Conservation (phyloP, 257 asterid species). For the Solanum dulcamara region DNA sequence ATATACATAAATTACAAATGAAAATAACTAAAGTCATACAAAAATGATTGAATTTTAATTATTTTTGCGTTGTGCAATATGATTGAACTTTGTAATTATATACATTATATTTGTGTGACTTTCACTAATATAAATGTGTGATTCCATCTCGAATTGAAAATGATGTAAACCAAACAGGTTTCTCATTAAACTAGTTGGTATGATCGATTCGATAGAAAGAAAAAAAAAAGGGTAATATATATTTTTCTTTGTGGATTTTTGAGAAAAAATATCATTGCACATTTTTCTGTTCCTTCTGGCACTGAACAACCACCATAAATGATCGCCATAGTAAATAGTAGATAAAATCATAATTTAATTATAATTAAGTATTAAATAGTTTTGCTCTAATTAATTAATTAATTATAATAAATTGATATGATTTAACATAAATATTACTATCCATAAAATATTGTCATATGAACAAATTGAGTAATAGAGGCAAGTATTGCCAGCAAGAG, state of each 20-base stretch:
- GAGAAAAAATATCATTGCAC: no score
- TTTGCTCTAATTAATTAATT: background rate
- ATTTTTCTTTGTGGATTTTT: no score
- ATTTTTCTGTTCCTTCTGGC: background rate
- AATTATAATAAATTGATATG: background rate
- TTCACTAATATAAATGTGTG: no score
- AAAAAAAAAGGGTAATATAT: background rate
- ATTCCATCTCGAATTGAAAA: background rate
- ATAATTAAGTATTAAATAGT: background rate
- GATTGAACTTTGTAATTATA: no score
- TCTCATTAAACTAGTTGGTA: background rate
- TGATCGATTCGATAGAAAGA: no score
- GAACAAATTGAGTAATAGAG: background rate
- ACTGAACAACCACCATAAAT: no score
- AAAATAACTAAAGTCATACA: background rate
- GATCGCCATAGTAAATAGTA: no score
- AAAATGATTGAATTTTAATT: background rate
- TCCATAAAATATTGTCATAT: background rate
- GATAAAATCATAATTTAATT: background rate
- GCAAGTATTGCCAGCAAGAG: background rate
- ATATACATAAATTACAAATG: background rate
- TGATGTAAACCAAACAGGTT: no score
- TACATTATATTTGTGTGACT: no score
- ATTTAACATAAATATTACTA: background rate
- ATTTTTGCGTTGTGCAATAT: background rate